A percentile compares a stretch with the other conserved stretches of the same genome.
Conservation (phyloP, 202 grass and related monocot genomes). For the Elaeis oleifera region DNA sequence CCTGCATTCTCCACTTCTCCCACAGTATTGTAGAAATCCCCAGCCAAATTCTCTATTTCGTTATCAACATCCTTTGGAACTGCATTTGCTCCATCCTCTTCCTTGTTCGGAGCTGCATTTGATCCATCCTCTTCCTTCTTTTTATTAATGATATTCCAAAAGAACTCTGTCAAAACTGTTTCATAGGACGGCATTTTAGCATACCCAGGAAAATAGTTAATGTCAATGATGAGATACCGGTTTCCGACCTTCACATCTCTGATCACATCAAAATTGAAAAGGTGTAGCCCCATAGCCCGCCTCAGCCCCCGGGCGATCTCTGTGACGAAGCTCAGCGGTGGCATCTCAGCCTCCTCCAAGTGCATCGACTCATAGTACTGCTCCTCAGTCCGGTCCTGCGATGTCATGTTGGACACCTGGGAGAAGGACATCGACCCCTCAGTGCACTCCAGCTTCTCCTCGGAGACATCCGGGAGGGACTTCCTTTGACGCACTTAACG, state of each 20-base stretch:
- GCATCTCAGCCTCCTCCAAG: slow-evolving; percentile 57
- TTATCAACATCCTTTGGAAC: too few relatives aligned
- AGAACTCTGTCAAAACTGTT: slow-evolving; percentile 67
- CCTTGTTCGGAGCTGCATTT: not conserved
- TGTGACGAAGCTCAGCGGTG: slow-evolving; percentile 53
- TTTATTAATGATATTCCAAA: slow-evolving; percentile 59
- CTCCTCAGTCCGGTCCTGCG: slow-evolving; percentile 25
- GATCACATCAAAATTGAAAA: slow-evolving; percentile 99
- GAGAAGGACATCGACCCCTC: slow-evolving; percentile 77
- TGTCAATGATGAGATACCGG: slow-evolving; percentile 86
- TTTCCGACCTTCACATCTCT: slow-evolving; percentile 62
- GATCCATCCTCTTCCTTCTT: slow-evolving; percentile 12
- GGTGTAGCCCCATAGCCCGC: slow-evolving; percentile 59
- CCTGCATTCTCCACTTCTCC: too few relatives aligned
- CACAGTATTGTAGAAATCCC: too few relatives aligned
- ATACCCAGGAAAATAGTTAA: slow-evolving; percentile 96
- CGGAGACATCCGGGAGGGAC: slow-evolving; percentile 77
- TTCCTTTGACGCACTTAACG: slow-evolving; percentile 84
- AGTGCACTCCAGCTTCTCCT: slow-evolving; percentile 37
- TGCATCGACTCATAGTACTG: slow-evolving; percentile 54
- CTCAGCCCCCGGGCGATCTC: slow-evolving; percentile 63
- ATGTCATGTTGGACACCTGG: slow-evolving; percentile 83
- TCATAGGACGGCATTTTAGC: slow-evolving; percentile 94
- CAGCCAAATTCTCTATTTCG: too few relatives aligned
- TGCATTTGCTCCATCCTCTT: not conserved